These are phyloP conservation scores for Syncephalastrum sp. DNA, from an alignment of 371 early-diverging fungal species.

Conservation along the genomic window DNA sequence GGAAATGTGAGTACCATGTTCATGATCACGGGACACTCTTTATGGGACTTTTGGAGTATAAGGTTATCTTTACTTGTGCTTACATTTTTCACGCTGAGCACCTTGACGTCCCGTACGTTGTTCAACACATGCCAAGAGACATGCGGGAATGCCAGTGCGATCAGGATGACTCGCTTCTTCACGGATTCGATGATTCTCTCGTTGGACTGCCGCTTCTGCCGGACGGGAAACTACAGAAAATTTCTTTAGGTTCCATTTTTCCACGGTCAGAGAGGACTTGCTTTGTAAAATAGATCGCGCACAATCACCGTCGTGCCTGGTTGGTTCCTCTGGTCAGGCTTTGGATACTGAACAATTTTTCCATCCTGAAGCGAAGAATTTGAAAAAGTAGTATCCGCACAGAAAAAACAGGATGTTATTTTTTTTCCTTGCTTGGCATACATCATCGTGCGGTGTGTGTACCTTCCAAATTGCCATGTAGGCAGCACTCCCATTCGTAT, in stretches of 20 bases:
- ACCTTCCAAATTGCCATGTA: conserved; percentile 59
- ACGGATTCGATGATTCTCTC: conserved; percentile 44
- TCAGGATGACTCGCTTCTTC: conserved; percentile 46
- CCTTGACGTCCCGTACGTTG: conserved; percentile 25
- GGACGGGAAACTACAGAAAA: conserved; percentile 54
- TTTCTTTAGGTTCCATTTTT: not conserved
- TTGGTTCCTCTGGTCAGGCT: conserved; percentile 18
- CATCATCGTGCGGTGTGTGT: not conserved
- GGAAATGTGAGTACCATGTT: too few species aligned
- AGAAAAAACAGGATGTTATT: not conserved
- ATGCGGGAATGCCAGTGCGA: conserved; percentile 48
- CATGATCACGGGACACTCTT: too few species aligned
- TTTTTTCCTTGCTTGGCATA: not conserved
- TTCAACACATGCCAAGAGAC: conserved; percentile 51
- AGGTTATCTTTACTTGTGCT: not conserved
- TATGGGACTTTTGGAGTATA: too few species aligned
- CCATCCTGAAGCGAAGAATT: conserved; percentile 43
- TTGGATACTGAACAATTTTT: conserved; percentile 14
- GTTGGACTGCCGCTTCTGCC: conserved; percentile 31
- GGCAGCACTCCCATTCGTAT: conserved; percentile 24
- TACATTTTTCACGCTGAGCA: conserved; percentile 51
- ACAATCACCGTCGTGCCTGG: conserved; percentile 64
- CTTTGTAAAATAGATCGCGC: conserved; percentile 72
- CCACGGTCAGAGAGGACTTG: conserved; percentile 13
- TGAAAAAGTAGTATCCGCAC: not conserved